These are phyloP conservation scores for Pseudogymnoascus sp. DNA, from an alignment of 2,329 filamentous ascomycete species.

Conservation along the genomic window DNA sequence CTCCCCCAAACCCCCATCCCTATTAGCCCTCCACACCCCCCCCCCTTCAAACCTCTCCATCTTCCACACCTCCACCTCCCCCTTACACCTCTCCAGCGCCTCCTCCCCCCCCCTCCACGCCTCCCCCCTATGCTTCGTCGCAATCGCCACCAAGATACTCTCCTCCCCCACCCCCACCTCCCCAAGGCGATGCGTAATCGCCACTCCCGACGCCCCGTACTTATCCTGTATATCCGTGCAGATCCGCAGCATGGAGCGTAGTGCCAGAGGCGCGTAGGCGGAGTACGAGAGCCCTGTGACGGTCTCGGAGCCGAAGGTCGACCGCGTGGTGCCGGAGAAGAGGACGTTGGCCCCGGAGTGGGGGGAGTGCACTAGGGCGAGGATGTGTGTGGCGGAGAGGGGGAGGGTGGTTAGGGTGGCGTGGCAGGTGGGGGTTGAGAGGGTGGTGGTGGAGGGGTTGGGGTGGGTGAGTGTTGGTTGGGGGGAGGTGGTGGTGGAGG, in stretches of 20 bases:
- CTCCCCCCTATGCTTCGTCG: slow-evolving; percentile 69
- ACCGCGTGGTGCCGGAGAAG: slow-evolving; percentile 73
- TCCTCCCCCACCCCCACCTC: slow-evolving; percentile 85
- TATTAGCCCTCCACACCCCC: slow-evolving; percentile 83
- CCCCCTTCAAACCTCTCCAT: slow-evolving; percentile 72
- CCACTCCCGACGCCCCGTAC: slow-evolving; percentile 62
- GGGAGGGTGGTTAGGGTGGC: neutral
- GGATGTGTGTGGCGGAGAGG: neutral
- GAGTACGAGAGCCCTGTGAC: slow-evolving; percentile 69
- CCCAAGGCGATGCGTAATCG: slow-evolving; percentile 77
- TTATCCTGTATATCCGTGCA: slow-evolving; percentile 46
- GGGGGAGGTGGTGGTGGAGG: neutral
- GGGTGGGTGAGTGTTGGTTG: neutral
- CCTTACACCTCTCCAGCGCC: slow-evolving; percentile 79
- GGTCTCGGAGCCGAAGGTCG: slow-evolving; percentile 62
- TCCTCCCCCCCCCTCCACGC: slow-evolving; percentile 87
- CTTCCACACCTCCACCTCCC: slow-evolving; percentile 91
- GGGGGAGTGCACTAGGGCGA: slow-evolving; percentile 53
- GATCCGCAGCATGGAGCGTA: slow-evolving; percentile 60
- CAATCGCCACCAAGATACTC: slow-evolving; percentile 83
- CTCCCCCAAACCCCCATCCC: slow-evolving; percentile 55
- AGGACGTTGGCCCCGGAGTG: slow-evolving; percentile 68
- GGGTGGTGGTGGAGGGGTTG: neutral
- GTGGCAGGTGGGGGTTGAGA: neutral
- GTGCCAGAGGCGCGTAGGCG: slow-evolving; percentile 61